Evolutionary conservation across 441 rosid species (phyloP).

Genomic region (Aquilaria agallochum): DNA sequence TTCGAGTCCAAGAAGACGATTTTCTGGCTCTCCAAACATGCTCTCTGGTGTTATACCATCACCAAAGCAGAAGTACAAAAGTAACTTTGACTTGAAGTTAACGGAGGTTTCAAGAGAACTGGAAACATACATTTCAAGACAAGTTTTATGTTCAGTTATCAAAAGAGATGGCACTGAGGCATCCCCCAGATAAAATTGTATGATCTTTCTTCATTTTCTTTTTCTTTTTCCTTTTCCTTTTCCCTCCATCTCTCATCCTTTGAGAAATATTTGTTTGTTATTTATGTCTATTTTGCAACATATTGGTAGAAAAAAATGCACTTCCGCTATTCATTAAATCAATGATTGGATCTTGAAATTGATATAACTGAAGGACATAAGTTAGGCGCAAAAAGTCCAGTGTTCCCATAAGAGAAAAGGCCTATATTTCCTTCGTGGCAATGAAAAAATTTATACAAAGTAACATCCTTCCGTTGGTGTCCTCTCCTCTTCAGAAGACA

Average conservation of each 20-base stretch:
- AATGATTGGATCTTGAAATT: too few species aligned
- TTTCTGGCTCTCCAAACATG: constrained; percentile 60
- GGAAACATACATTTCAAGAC: constrained; percentile 83
- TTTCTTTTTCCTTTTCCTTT: not conserved
- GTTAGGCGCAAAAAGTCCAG: too few species aligned
- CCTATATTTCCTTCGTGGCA: too few species aligned
- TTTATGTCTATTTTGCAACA: constrained; percentile 17
- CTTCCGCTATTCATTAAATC: too few species aligned
- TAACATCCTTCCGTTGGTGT: too few species aligned
- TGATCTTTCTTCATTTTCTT: not conserved
- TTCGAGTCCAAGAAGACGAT: constrained; percentile 82
- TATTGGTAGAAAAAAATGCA: too few species aligned
- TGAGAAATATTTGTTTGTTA: constrained; percentile 41
- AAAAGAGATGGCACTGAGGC: constrained; percentile 70
- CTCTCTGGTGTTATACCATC: constrained; percentile 47
- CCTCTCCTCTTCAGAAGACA: too few species aligned
- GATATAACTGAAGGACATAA: too few species aligned
- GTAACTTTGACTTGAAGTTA: constrained; percentile 84
- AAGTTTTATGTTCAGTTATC: constrained; percentile 77
- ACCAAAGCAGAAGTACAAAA: constrained; percentile 71
- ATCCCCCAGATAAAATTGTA: constrained; percentile 46
- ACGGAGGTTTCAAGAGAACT: constrained; percentile 89
- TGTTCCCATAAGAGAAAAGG: too few species aligned
- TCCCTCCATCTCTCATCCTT: constrained; percentile 41
- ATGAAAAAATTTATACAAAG: too few species aligned